Percentiles rank a stretch among this genome's conserved stretches.
These are phyloP conservation scores for Rhazya stricta DNA, from an alignment of 257 asterid genomes.

Conservation along the genomic window DNA sequence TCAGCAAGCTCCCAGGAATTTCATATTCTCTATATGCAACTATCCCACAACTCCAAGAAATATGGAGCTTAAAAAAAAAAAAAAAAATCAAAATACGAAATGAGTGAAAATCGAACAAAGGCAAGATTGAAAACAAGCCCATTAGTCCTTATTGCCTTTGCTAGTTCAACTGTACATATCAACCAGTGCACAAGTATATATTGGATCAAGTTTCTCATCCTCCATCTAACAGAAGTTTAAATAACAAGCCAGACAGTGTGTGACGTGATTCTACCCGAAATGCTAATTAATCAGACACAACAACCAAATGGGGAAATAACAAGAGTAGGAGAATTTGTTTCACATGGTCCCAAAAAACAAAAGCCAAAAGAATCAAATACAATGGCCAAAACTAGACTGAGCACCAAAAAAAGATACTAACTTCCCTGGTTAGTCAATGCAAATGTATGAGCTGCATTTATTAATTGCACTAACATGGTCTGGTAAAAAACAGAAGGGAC, in stretches of 20 bases:
- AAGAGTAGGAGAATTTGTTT: background rate
- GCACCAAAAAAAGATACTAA: background rate
- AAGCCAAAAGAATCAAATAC: background rate
- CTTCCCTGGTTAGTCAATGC: background rate
- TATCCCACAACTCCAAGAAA: background rate
- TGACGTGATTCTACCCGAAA: background rate
- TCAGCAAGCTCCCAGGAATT: background rate
- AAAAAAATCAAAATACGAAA: background rate
- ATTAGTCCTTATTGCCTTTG: background rate
- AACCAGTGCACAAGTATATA: background rate
- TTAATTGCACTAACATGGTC: background rate
- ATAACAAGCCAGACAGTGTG: background rate
- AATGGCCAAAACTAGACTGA: background rate
- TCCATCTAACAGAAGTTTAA: background rate
- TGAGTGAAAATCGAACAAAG: background rate
- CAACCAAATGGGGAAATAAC: background rate
- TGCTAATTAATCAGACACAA: background rate
- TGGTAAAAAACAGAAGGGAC: background rate
- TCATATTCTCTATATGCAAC: background rate
- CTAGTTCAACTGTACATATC: background rate
- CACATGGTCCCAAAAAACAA: background rate
- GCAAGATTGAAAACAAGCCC: background rate
- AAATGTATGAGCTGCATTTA: constrained; percentile 8
- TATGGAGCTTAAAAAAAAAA: too few species aligned
- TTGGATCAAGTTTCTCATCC: background rate